These are phyloP conservation scores for Hortaea werneckii DNA, from an alignment of 2,329 filamentous ascomycete species.

Conservation along the genomic window DNA sequence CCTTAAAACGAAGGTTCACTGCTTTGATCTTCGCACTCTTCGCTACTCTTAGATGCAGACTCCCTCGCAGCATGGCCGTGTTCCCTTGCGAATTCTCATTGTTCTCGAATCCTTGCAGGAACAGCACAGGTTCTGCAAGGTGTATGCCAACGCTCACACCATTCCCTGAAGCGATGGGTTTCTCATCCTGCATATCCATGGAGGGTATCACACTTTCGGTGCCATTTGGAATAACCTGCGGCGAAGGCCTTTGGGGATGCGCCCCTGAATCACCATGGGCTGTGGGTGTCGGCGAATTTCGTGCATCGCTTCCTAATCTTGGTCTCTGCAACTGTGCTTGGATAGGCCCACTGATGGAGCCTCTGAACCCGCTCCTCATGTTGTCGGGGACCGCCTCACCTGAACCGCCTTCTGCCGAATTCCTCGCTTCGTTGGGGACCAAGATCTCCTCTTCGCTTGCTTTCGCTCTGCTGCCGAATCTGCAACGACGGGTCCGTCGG, in stretches of 20 bases:
- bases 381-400: constrained; percentile 11
- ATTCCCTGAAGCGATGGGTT: constrained; percentile 69
- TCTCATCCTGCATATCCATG: constrained; percentile 38
- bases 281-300: constrained; percentile 22
- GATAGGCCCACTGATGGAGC: constrained; percentile 30
- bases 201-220: constrained; percentile 17
- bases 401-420: constrained; percentile 11
- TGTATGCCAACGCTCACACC: constrained; percentile 64
- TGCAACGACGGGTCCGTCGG: constrained; percentile 5
- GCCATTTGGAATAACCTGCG: constrained; percentile 9
- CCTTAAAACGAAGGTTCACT: constrained; percentile 75
- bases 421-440: constrained; percentile 18
- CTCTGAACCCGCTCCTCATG: constrained; percentile 31
- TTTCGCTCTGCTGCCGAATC: constrained; percentile 5
- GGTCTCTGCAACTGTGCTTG: constrained; percentile 31
- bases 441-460: constrained; percentile 19
- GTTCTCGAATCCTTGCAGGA: constrained; percentile 69
- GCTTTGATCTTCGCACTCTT: constrained; percentile 92
- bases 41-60: constrained; percentile 67
- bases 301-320: constrained; percentile 30
- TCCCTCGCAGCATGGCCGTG: constrained; percentile 78
- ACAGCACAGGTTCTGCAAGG: constrained; percentile 70
- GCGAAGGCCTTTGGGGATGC: constrained; percentile 7
- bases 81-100: constrained; percentile 52
- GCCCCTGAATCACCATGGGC: constrained; percentile 4